A percentile compares a stretch with the other conserved stretches of the same genome.
phyloP scores from a whole-genome alignment of 2,329 filamentous ascomycete genomes.

The Epichloe hybrida region DNA sequence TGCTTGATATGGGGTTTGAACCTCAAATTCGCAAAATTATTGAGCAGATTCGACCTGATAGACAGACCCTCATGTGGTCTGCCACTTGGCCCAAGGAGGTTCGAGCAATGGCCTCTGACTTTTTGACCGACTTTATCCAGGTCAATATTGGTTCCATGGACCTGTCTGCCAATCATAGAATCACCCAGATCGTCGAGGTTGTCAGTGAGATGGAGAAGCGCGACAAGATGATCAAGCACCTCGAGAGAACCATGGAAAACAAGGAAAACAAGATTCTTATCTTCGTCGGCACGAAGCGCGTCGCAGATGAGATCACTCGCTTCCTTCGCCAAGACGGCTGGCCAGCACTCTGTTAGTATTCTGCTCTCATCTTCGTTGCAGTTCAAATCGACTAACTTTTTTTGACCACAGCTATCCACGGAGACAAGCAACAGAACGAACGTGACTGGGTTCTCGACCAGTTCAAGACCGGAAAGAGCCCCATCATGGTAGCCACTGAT shows the following conservation, averaged over 20 bases:
- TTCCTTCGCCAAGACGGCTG: conserved; percentile 96
- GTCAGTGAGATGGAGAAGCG: conserved; percentile 95
- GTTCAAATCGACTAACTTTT: conserved; percentile 19
- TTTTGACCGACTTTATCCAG: conserved; percentile 92
- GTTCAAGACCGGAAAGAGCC: conserved; percentile 98
- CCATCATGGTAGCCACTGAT: conserved; percentile 99
- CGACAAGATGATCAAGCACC: conserved; percentile 90
- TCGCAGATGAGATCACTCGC: conserved; percentile 93
- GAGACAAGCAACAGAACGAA: conserved; percentile 98
- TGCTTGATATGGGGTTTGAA: conserved; percentile 99
- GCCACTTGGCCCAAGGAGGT: conserved; percentile 99
- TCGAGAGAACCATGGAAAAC: conserved; percentile 96
- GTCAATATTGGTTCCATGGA: conserved; percentile 98
- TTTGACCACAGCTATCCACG: conserved; percentile 67
- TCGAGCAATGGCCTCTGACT: conserved; percentile 78
- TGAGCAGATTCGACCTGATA: conserved; percentile 89
- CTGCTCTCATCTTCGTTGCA: conserved; percentile 18
- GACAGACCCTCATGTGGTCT: conserved; percentile 99
- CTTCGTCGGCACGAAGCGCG: conserved; percentile 87
- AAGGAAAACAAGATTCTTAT: conserved; percentile 91
- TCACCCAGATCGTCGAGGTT: conserved; percentile 95
- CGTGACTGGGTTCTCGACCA: conserved; percentile 99
- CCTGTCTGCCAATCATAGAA: conserved; percentile 90
- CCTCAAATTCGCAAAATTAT: conserved; percentile 99
- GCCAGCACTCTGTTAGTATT: conserved; percentile 77